phyloP scores from a whole-genome alignment of 2,329 filamentous ascomycete species.

The Stemphylium vesicarium region DNA sequence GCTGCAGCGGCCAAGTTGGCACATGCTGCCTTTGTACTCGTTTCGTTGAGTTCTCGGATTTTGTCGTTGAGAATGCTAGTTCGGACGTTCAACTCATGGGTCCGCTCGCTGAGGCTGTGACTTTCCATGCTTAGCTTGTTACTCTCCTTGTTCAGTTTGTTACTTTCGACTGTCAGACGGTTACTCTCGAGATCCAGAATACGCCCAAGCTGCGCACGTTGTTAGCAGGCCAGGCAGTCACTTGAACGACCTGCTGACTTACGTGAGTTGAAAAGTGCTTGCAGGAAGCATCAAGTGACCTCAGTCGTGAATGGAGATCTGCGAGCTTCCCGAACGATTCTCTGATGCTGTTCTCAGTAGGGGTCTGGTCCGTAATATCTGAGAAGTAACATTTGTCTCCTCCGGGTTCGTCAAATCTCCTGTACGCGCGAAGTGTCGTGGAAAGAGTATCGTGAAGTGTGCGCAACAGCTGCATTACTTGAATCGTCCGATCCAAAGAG shows the following conservation, averaged over 20 bases:
- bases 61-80: conserved; percentile 1
- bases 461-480: conserved; percentile 12
- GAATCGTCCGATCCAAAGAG: conserved; percentile 6
- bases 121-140: neutral
- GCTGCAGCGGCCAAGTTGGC: conserved; percentile 4
- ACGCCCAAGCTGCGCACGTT: conserved; percentile 1
- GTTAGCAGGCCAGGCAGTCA: neutral
- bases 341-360: conserved; percentile 4
- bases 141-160: neutral
- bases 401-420: conserved; percentile 4
- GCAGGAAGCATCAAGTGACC: conserved; percentile 12
- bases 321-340: conserved; percentile 16
- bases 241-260: neutral
- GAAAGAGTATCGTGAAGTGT: conserved; percentile 6
- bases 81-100: neutral
- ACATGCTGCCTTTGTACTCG: conserved; percentile 1
- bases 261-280: conserved; percentile 13
- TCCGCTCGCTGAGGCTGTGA: neutral
- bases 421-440: conserved; percentile 1
- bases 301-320: conserved; percentile 5
- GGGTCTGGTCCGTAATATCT: neutral
- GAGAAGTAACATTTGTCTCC: conserved; percentile 21
- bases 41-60: conserved; percentile 2
- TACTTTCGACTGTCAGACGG: neutral
- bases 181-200: conserved; percentile 10